Base-by-base conservation (phyloP, 2,329 filamentous ascomycete genomes). In the Colletotrichum lindemuthianum region DNA sequence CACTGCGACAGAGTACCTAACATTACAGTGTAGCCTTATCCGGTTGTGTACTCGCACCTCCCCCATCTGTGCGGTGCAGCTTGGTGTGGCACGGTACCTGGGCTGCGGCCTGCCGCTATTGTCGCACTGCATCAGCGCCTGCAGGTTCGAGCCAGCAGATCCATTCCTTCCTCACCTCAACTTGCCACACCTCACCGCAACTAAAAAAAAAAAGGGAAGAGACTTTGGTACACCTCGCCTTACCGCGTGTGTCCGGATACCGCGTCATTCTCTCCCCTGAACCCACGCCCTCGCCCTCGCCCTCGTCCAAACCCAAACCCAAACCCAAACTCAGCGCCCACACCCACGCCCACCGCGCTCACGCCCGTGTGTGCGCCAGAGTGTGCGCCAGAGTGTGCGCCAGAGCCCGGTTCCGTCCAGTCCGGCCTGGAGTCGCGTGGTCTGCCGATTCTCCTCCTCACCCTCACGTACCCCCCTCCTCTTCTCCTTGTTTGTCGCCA, bases 401-500 rank as follows among this genome's bases (percentile, higher is more conserved):
- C 61, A 61, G 61, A 51, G 51, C 39, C 61, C 32, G 59, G 50
- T 32, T 47, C 57, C 50, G 58, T 51, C 37, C 51, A 51, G 59
- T 56, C 47, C 34, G 37, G 49, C 47, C 55, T 65, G 61, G 58
- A 59, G 61, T 52, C 51, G 61, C 43, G 49, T 44, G 48, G 47
- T 63, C 59, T 57, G 60, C 24, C 41, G 41, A 45, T 54, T 49
- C 44, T 43, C 40, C 43, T 24, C 48, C 40, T 37, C 24, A 24
- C 53, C 45, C 39, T 39, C 50, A 24, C 24, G 24, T 24, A 24
- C 24, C 37, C 44, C 16, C 40, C 33, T 45, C 48, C 16, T 34
- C 39, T 45, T 50, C n/a, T 45, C 47, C 44, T 41, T 45, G 32
- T 32, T 51, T 56, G 60, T 64, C 57, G 50, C 63, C 63, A 67